Evolutionary conservation across 176 grass and related monocot species (phyloP), one percentile per base, ranked within the genome.

Genomic region (Carex myosuroides): DNA sequence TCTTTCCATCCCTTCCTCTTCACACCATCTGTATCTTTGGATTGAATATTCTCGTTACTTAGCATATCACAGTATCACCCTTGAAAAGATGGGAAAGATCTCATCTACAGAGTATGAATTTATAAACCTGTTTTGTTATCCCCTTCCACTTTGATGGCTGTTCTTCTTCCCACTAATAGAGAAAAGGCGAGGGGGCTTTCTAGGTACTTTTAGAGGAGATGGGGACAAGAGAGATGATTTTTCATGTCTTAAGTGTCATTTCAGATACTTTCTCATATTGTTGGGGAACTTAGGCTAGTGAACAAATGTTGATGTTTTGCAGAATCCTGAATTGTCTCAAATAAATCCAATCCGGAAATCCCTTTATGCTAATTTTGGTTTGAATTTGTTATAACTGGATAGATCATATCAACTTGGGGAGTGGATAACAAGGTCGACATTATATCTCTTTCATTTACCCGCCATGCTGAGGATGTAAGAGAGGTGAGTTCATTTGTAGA

Each of bases 321-420:
- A 21, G 8, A 24, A 9, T 12, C 60, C 20, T 62, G 60, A 62
- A 21, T 62, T 20, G 60, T 62, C 60, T 62, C 46, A 62, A 62
- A 62, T 62, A 22, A 22, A 21, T 62, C 18, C 20, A 24, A 62
- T 62, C 21, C 3, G 24, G 60, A 62, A 24, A 62, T 11, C 41
- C 4, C 66, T 42, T 20, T 41, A 10, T 70, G 29, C 39, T 70
- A 39, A 69, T 42, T 68, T 70, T 70, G 17, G 16, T 79, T 26
- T 3, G 65, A 76, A 63, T 24, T 84, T 61, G 13, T 80, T 52
- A 48, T 56, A 14, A 29, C 73, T 77, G 13, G 68, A 88, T 84
- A 98, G 96, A 83, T 98, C 37, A 95, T 98, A 64, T 93, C 93
- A 89, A 95, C 96, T 81, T 98, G 96, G 96, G 96, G 91, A 46